Evolutionary conservation across 352 stramenopile species (phyloP).

Genomic region (Phytophthora tubulina): DNA sequence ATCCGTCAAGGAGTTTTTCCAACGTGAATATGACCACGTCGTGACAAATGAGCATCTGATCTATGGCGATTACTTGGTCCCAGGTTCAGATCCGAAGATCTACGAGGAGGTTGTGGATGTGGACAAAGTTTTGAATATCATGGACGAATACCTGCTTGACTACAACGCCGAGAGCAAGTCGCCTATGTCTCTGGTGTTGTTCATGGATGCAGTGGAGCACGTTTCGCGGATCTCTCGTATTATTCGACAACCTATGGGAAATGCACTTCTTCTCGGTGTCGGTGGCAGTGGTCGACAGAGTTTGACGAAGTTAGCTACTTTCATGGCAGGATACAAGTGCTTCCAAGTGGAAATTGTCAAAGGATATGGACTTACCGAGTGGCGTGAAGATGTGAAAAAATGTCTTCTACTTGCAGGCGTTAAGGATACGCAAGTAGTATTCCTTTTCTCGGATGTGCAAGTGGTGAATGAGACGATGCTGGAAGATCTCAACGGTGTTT

Average conservation of each 20-base stretch:
- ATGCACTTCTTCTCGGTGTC: conserved; percentile 93
- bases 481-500: conserved; percentile 95
- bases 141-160: conserved; percentile 92
- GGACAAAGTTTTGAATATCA: conserved; percentile 83
- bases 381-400: conserved; percentile 95
- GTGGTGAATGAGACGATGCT: conserved; percentile 96
- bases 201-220: conserved; percentile 90
- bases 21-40: conserved; percentile 85
- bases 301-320: conserved; percentile 93
- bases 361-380: conserved; percentile 93
- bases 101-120: conserved; percentile 92
- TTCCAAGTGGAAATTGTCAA: conserved; percentile 97
- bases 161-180: conserved; percentile 94
- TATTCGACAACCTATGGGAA: conserved; percentile 88
- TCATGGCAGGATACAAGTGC: conserved; percentile 94
- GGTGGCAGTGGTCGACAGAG: conserved; percentile 94
- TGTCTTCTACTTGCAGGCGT: conserved; percentile 91
- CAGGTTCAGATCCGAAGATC: conserved; percentile 81
- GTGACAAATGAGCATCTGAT: conserved; percentile 79
- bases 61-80: conserved; percentile 86
- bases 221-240: conserved; percentile 86
- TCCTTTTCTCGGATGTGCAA: conserved; percentile 95
- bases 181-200: conserved; percentile 91
- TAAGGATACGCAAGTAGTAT: conserved; percentile 92
- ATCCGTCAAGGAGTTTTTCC: conserved; percentile 80